Base-by-base conservation (phyloP, 1,284 basidiomycete genomes). In the Takashimella tepidaria region DNA sequence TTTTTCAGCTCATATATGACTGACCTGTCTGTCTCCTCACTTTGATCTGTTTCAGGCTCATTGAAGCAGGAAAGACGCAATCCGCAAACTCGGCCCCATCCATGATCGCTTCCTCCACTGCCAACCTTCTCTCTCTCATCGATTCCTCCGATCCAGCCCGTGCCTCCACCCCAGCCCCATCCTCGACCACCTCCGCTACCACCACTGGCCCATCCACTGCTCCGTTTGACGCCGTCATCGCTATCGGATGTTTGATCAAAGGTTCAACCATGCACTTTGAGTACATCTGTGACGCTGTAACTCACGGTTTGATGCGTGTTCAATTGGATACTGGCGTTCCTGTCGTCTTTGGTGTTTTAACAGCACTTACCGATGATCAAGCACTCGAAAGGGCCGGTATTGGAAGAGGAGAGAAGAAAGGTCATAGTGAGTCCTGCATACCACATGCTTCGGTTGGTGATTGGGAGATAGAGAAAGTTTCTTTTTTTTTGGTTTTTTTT, bases 261-360 rank as follows among this genome's bases (percentile, higher is more conserved):
- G 95, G 92, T 54, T 82, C 84, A 3, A 96, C 92, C 13, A 95
- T 95, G 90, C 92, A 97, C 78, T 97, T 96, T 73, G 92, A 97
- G 76, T 99, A 99, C 80, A 99, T 98, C 74, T 90, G 84, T 71
- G 92, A 98, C 64, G 83, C 85, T 53, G 90, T 96, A 56, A 86
- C 89, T 44, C 87, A 95, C 66, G 92, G 87, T 40, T 80, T 98
- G 63, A 98, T 98, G 95, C 83, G 84, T 60, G 83, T 97, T 23
- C 91, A 93, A 71, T 79, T 98, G 63, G 93, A 98, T 74, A 86
- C 87, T 2, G 89, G 90, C 20, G 83, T 89, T n/a, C 95, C 95
- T 0, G 90, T 98, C 66, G 88, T 99, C 60, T 95, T 98, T 72
- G 96, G 96, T 27, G 91, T 99, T 12, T 79, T 99, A 65, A 99